phyloP scores from a whole-genome alignment of 2,329 filamentous ascomycete species.

The Parastagonospora avenae region DNA sequence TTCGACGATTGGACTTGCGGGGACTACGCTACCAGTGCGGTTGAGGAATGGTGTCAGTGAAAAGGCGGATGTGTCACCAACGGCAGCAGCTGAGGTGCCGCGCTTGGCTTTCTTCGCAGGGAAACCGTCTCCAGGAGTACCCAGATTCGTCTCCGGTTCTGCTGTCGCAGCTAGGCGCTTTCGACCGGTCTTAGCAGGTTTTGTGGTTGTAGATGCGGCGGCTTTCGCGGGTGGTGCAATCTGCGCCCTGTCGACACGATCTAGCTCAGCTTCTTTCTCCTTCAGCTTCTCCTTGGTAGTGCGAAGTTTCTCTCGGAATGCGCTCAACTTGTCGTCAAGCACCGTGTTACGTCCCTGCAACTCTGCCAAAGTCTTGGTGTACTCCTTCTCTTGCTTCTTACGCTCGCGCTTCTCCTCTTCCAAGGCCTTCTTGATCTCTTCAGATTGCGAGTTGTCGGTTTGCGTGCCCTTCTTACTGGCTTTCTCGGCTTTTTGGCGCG shows the following conservation, averaged over 20 bases:
- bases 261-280: conserved; percentile 60
- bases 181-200: conserved; percentile 46
- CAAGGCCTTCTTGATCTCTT: conserved; percentile 57
- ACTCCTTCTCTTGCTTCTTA: conserved; percentile 58
- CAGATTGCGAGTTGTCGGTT: conserved; percentile 50
- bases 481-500: conserved; percentile 39
- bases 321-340: conserved; percentile 72
- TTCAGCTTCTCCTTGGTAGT: conserved; percentile 75
- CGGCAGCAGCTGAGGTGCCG: conserved; percentile 59
- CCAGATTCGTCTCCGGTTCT: conserved; percentile 55
- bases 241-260: conserved; percentile 51
- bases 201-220: conserved; percentile 39
- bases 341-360: conserved; percentile 66
- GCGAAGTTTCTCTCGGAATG: conserved; percentile 71
- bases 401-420: conserved; percentile 57
- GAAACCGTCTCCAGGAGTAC: conserved; percentile 55
- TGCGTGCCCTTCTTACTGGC: conserved; percentile 44
- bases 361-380: conserved; percentile 63
- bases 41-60: conserved; percentile 95
- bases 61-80: conserved; percentile 88
- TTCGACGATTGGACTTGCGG: conserved; percentile 49
- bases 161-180: conserved; percentile 51
- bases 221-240: conserved; percentile 38
- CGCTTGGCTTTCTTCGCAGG: conserved; percentile 54
- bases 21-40: conserved; percentile 66